Percentiles rank a stretch among this genome's conserved stretches.
Conservation (phyloP, 1,139 yeast genomes). For the Citeromyces siamensis region DNA sequence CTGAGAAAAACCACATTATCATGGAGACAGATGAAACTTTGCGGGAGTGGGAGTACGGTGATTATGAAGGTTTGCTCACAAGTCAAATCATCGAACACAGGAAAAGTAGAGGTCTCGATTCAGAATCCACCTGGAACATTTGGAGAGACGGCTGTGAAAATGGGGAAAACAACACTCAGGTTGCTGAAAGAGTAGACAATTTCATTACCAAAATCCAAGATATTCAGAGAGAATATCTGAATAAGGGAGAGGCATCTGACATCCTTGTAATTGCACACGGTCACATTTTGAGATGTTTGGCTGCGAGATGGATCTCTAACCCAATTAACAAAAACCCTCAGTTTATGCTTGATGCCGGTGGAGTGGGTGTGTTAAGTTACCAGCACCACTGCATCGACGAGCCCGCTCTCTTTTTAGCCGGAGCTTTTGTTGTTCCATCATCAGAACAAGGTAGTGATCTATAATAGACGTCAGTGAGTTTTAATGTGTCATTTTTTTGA, state of each 20-base stretch:
- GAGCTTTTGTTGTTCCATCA: slow-evolving; percentile 66
- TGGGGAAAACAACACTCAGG: slow-evolving; percentile 62
- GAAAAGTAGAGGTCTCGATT: slow-evolving; percentile 44
- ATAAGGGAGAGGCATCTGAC: slow-evolving; percentile 46
- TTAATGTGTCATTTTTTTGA: slow-evolving; percentile 14
- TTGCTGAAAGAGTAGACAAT: slow-evolving; percentile 57
- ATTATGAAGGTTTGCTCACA: slow-evolving; percentile 77
- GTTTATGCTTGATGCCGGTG: slow-evolving; percentile 86
- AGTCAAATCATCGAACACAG: slow-evolving; percentile 52
- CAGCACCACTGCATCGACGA: slow-evolving; percentile 77
- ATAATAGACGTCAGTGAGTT: slow-evolving; percentile 6
- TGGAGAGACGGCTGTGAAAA: slow-evolving; percentile 92
- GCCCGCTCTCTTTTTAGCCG: slow-evolving; percentile 75
- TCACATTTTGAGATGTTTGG: slow-evolving; percentile 80
- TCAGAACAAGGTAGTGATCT: slow-evolving; percentile 26
- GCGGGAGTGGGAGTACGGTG: slow-evolving; percentile 95
- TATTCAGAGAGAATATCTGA: slow-evolving; percentile 51
- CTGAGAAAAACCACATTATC: slow-evolving; percentile 30
- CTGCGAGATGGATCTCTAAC: slow-evolving; percentile 72
- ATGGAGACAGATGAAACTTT: slow-evolving; percentile 51
- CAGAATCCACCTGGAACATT: slow-evolving; percentile 53
- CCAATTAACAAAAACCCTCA: slow-evolving; percentile 56
- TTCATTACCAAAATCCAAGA: slow-evolving; percentile 50
- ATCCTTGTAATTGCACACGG: slow-evolving; percentile 85
- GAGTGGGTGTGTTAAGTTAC: slow-evolving; percentile 84